phyloP scores from a whole-genome alignment of 768 basidiomycete species.

The Sporobolomyces phaffii region DNA sequence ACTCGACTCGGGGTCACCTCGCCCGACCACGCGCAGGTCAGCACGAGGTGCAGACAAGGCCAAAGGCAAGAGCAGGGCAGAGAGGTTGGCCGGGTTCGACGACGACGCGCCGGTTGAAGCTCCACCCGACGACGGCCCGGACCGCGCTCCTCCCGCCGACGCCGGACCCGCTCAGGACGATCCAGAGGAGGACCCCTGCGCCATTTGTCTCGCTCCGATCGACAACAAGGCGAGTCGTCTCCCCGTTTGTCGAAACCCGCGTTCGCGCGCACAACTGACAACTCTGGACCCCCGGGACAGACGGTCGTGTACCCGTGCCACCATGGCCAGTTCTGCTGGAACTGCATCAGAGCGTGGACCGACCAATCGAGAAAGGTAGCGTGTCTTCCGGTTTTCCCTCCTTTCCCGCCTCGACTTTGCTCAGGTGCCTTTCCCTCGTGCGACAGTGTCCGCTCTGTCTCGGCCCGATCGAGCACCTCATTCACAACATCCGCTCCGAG shows the following conservation, averaged over 20 bases:
- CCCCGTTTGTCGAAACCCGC: not conserved
- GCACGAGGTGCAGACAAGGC: not conserved
- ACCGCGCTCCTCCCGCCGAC: not conserved
- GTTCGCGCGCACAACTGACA: not conserved
- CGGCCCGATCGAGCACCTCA: conserved; percentile 33
- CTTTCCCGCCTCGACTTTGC: not conserved
- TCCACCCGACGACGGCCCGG: too few relatives aligned
- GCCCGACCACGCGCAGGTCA: not conserved
- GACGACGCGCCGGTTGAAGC: too few relatives aligned
- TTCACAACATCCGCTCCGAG: conserved; percentile 31
- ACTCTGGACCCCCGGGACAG: not conserved
- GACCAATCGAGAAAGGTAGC: conserved; percentile 34
- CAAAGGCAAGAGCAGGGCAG: not conserved
- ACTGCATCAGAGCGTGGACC: conserved; percentile 34
- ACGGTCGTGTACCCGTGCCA: conserved; percentile 33
- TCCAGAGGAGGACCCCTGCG: conserved; percentile 22
- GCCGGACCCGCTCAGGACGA: not conserved
- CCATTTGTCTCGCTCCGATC: conserved; percentile 35
- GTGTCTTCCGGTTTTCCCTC: not conserved
- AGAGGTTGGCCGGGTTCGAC: conserved; percentile 21
- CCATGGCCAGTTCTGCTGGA: conserved; percentile 38
- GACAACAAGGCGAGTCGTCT: conserved; percentile 23
- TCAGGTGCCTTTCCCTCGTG: not conserved
- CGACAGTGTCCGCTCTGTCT: conserved; percentile 40
- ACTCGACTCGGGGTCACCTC: conserved; percentile 2